Base-by-base conservation (phyloP, 164 flowering plant genomes). In the Malania oleifera region DNA sequence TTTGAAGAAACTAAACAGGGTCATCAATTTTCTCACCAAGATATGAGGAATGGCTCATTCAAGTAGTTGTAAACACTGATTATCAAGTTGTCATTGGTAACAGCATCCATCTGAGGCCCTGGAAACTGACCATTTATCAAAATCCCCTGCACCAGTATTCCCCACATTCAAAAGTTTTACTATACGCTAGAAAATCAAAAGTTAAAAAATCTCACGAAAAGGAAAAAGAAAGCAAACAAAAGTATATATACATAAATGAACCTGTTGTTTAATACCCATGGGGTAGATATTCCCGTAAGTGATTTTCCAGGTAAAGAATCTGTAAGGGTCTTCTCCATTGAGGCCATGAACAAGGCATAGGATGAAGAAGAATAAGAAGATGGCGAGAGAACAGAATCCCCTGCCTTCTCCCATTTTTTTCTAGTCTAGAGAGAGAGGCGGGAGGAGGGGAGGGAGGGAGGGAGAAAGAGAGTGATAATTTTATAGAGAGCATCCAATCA, bases 51-150 rank as follows among this genome's bases (percentile, higher is more conserved):
- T n/a, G 99, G 96, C 56, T 90, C 99, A 15, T 60, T 73, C 24
- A 93, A 67, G 77, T 80, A 75, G 69, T 93, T 93, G 67, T 67
- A 85, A 25, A 93, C 96, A 71, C 77, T 93, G 69, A 93, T 85
- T 60, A 90, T 80, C 77, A 93, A 62, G 72, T 93, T 93, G 44
- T 93, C 95, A 54, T 93, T 93, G 15, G 99, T 90, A 7, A 88
- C 81, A 34, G 83, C 73, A 38, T 88, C 91, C 52, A 93, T 93
- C 63, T 79, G 85, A 41, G 99, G 99, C 18, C 99, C 99, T 46
- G 99, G 99, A 72, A 93, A 93, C 72, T 90, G 96, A 48, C 97
- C 97, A 75, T 93, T 93, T 39, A 93, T 93, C 87, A 93, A 69
- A 47, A 93, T 93, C 57, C 89, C 99, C 99, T 93, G 90, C 82